phyloP scores from a whole-genome alignment of 352 stramenopile genomes.

The Globisporangium abappressorium region DNA sequence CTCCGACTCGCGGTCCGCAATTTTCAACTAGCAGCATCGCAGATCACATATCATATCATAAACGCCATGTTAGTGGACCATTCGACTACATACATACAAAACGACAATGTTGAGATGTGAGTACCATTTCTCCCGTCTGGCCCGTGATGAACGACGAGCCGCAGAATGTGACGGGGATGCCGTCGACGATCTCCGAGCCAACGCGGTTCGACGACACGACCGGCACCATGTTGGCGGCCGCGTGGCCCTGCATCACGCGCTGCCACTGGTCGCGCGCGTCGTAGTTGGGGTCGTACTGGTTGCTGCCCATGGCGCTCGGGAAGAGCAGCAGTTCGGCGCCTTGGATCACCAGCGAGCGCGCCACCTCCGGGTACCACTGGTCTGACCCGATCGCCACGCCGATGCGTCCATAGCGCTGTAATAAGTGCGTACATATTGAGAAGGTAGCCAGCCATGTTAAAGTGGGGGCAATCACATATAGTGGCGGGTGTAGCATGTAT shows the following conservation, averaged over 20 bases:
- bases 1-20: conserved; percentile 83
- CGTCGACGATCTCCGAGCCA: conserved; percentile 74
- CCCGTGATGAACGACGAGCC: conserved; percentile 91
- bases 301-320: conserved; percentile 80
- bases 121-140: conserved; percentile 87
- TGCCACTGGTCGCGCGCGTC: conserved; percentile 90
- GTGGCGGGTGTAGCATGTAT: background rate
- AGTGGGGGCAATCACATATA: background rate
- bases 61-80: background rate
- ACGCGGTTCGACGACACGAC: conserved; percentile 91
- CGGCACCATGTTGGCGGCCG: conserved; percentile 87
- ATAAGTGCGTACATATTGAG: background rate
- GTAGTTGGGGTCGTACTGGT: conserved; percentile 86
- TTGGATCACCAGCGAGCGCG: conserved; percentile 83
- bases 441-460: background rate
- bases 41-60: background rate
- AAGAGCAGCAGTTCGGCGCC: conserved; percentile 87
- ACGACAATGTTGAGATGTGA: conserved; percentile 5
- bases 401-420: conserved; percentile 81
- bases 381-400: conserved; percentile 90
- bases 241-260: conserved; percentile 90
- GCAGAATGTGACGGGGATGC: conserved; percentile 88
- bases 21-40: conserved; percentile 58
- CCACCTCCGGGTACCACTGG: conserved; percentile 92
- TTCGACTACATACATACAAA: background rate